Base-by-base conservation (phyloP, 129 eudicot species). In the Heracleum sosnowskyi region DNA sequence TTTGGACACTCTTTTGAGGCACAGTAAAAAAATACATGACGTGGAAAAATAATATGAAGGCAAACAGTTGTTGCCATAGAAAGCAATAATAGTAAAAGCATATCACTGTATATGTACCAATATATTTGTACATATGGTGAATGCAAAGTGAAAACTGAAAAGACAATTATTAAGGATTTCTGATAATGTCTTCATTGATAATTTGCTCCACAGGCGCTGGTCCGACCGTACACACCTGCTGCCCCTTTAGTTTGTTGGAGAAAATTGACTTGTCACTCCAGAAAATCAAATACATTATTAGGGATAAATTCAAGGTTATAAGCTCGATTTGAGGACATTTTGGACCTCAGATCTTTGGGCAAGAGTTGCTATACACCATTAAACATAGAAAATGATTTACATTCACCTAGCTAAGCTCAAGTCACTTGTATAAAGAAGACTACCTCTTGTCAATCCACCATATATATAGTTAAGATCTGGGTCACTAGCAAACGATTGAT, bases 121-220 rank as follows among this genome's bases (percentile, higher is more conserved):
- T 77, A 44, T 71, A 36, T 5, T 1, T 47, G 17, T 70, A 35
- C 77, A 36, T 2, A 17, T 47, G 74, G 66, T 78, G 82, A 62
- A 63, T 74, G 81, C 82, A 68, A 77, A 49, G 35, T 78, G 81
- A 81, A 68, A 77, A 49, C 28, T 78, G 81, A 81, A 77, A 75
- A 75, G 87, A 81, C 85, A 73, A 78, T 74, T 75, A 79, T 81
- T 84, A 73, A 84, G 82, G 87, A 78, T 84, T 78, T 80, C 76
- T 84, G 84, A 73, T 78, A 53, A 68, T 80, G 72, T 77, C 84
- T 40, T 47, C 37, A 26, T 78, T 47, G 83, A 85, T 85, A 53
- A 78, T 73, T 69, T 66, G 75, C 75, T 60, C 77, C 69, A 62
- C 63, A 63, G 76, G 40, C 18, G 11, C 39, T 66, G 76, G 87